Conservation (phyloP, 2,329 filamentous ascomycete species). For the Fusarium kyushuense region DNA sequence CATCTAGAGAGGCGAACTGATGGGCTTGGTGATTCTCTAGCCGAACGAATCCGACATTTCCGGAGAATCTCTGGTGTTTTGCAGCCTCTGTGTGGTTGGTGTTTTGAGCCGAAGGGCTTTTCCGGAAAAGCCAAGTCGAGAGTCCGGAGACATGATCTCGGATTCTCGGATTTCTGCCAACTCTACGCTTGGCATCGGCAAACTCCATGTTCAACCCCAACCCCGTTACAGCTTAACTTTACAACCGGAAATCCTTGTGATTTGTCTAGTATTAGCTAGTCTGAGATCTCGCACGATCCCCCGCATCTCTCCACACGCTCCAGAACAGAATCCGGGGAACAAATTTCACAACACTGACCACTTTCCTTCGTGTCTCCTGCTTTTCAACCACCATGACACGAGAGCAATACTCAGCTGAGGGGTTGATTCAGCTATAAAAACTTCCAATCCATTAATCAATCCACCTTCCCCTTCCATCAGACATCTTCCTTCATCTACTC, state of each 20-base stretch:
- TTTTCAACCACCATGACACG: not conserved
- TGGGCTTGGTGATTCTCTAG: not conserved
- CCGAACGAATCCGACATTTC: constrained; percentile 23
- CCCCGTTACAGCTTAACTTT: not conserved
- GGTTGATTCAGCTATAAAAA: constrained; percentile 4
- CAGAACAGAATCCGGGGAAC: constrained; percentile 28
- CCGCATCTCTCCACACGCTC: constrained; percentile 31
- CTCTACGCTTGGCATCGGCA: not conserved
- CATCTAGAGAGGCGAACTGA: constrained; percentile 1
- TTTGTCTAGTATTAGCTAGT: constrained; percentile 1
- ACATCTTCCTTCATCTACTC: not conserved
- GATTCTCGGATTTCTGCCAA: not conserved
- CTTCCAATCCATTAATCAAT: not conserved
- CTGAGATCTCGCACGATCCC: constrained; percentile 1
- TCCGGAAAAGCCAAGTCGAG: not conserved
- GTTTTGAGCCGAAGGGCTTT: not conserved
- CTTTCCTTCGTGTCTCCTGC: not conserved
- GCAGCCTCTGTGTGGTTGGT: accelerated
- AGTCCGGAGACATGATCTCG: not conserved
- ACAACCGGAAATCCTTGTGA: not conserved
- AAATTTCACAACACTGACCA: not conserved
- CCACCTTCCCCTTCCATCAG: not conserved
- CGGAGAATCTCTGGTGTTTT: not conserved
- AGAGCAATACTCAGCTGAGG: not conserved
- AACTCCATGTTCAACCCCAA: not conserved